Base-by-base conservation (phyloP, 768 basidiomycete genomes). In the Lentinula boryana region DNA sequence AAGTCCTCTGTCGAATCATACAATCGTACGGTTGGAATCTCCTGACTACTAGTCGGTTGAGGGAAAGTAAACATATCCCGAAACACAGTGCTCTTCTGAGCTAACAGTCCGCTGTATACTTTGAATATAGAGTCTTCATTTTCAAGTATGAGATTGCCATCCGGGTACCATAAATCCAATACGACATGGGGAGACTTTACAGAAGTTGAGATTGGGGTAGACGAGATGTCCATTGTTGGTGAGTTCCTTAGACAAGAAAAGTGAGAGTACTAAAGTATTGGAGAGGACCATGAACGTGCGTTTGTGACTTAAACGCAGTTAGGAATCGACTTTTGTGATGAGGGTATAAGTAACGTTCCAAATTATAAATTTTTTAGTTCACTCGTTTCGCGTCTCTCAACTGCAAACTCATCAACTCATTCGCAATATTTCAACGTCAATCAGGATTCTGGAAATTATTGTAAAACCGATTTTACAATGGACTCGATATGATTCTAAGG, bases 51-150 rank as follows among this genome's bases (percentile, higher is more conserved):
- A 4, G 53, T 57, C 4, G 73, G 74, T 15, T 72, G 73, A 3
- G 76, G 76, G 44, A 78, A 69, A 7, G 66, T 68, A 7, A 78
- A 66, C 76, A 79, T 77, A 56, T 75, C 74, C 10, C 67, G 67
- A 61, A 78, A 78, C 12, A 78, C 75, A 10, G 69, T 63, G 2
- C 75, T 75, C 35, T 72, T 66, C 5, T 70, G 66, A 4, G 73
- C 67, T 15, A 78, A 63, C 9, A 77, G 63, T 5, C 75, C 74
- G n/a, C 70, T 66, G 54, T 73, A 72, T 41, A 79, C 63, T 21
- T 70, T 69, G 65, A 77, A 79, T 7, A 70, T 68, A 13, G 67
- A 69, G 46, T 69, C 64, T 56, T 72, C 71, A 8, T 71, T 75
- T 58, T 74, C 68, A 13, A 78, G 68, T 21, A 77, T 73, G 55